Base-by-base conservation (phyloP, 2,329 filamentous ascomycete species). In the Pseudohalonectria lignicola region DNA sequence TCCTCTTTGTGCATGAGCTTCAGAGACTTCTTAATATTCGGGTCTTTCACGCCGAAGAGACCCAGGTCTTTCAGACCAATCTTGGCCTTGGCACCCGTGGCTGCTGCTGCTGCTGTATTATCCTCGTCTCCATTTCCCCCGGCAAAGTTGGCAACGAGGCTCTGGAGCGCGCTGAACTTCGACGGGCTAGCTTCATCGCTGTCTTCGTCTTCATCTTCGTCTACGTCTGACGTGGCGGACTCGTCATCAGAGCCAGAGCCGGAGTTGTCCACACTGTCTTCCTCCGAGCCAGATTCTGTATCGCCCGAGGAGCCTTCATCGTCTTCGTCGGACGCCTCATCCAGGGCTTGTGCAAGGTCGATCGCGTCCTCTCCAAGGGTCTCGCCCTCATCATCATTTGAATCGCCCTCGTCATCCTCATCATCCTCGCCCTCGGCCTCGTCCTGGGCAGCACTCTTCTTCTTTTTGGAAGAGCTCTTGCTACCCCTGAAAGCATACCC, bases 41-140 rank as follows among this genome's bases (percentile, higher is more conserved):
- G 76, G 52, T 93, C 85, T 42, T 77, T 79, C 34, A 86, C 69
- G 11, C 79, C 76, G 18, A 79, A 68, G 34, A 93, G 64, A 10
- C 72, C 74, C 10, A 94, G 69, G 55, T 93, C 86, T 42, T 79
- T 74, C 15, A 93, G 65, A 26, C 78, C 80, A 42, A 93, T 72
- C 54, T 87, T 85, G 39, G 73, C 65, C 42, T 77, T 76, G 26
- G 67, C 64, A 15, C 30, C 21, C 4, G 6, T 66, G 64, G 39
- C 74, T n/a, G n/a, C n/a, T n/a, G n/a, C n/a, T n/a, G 23, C 56
- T 9, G 71, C 65, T 50, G 71, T 67, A 43, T 47, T 40, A 47
- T 54, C 34, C 43, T 50, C 37, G 30, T 46, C 46, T 5, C 69
- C 66, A 28, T 74, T 72, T 45, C 82, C 74, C 36, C 81, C 76